Evolutionary conservation across 257 asterid genomes (phyloP).

Genomic region (Nicotiana tomentosiformis): DNA sequence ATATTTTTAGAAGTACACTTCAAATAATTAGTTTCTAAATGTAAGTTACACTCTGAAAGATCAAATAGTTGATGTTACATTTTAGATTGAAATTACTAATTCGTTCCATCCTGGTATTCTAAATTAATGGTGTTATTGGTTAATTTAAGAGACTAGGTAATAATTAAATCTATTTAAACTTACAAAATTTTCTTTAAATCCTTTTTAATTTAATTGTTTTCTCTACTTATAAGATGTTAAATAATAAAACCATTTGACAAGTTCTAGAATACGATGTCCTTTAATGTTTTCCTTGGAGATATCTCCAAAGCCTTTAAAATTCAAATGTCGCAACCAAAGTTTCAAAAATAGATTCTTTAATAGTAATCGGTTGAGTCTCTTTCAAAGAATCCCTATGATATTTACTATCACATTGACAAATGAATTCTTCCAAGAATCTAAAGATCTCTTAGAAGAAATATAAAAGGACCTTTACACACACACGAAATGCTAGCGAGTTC

Average conservation of each 20-base stretch:
- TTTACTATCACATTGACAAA: background rate
- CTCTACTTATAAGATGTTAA: background rate
- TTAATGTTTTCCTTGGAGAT: background rate
- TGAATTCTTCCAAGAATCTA: background rate
- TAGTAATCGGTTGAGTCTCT: background rate
- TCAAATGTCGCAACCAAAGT: background rate
- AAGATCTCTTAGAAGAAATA: background rate
- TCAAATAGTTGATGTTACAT: too few relatives aligned
- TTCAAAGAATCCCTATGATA: background rate
- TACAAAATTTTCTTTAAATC: too few relatives aligned
- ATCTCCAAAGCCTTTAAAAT: background rate
- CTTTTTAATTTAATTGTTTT: too few relatives aligned
- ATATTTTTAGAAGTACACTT: too few relatives aligned
- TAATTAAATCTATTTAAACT: too few relatives aligned
- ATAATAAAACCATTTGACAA: background rate
- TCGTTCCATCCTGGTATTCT: too few relatives aligned
- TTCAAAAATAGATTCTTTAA: background rate
- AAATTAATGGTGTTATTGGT: too few relatives aligned
- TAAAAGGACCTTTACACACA: background rate
- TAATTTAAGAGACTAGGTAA: too few relatives aligned
- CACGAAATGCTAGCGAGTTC: background rate
- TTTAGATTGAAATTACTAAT: too few relatives aligned
- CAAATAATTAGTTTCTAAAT: too few relatives aligned
- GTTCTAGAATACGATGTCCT: background rate
- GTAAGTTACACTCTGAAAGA: too few relatives aligned